These are phyloP conservation scores for Gilbertella persicaria DNA, from an alignment of 371 early-diverging fungal genomes.

Conservation along the genomic window DNA sequence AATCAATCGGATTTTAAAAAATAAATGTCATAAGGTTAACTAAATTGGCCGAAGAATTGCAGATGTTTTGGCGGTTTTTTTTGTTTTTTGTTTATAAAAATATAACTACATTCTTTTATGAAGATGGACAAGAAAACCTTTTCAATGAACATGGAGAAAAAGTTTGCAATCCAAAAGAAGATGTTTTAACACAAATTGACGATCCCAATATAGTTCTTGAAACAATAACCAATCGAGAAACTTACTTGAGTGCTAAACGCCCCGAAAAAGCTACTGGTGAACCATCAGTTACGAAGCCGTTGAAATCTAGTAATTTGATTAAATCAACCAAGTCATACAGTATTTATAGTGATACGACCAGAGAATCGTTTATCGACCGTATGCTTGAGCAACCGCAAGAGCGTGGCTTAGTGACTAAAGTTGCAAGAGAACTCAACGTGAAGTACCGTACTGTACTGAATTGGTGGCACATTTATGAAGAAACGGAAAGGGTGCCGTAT, in stretches of 20 bases:
- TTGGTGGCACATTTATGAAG: conserved; percentile 7
- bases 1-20: too few relatives aligned
- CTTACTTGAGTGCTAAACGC: conserved; percentile 20
- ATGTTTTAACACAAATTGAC: conserved; percentile 10
- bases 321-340: conserved; percentile 3
- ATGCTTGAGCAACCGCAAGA: conserved; percentile 7
- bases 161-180: conserved; percentile 14
- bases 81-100: not conserved
- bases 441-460: conserved; percentile 2
- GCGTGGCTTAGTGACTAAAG: conserved; percentile 1
- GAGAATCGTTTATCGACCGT: conserved; percentile 11
- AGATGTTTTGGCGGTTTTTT: not conserved
- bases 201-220: conserved; percentile 18
- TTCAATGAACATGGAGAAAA: conserved; percentile 19
- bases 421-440: conserved; percentile 3
- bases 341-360: conserved; percentile 6
- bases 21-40: not conserved
- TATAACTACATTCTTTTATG: conserved; percentile 12
- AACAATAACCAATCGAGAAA: conserved; percentile 16
- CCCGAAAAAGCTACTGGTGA: conserved; percentile 15
- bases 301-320: conserved; percentile 1
- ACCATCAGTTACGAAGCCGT: conserved; percentile 15
- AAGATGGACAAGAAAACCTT: conserved; percentile 18
- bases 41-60: too few relatives aligned
- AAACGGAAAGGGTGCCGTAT: conserved; percentile 1